Evolutionary conservation across 2,329 filamentous ascomycete species (phyloP).

Genomic region (Dothistroma septosporum): DNA sequence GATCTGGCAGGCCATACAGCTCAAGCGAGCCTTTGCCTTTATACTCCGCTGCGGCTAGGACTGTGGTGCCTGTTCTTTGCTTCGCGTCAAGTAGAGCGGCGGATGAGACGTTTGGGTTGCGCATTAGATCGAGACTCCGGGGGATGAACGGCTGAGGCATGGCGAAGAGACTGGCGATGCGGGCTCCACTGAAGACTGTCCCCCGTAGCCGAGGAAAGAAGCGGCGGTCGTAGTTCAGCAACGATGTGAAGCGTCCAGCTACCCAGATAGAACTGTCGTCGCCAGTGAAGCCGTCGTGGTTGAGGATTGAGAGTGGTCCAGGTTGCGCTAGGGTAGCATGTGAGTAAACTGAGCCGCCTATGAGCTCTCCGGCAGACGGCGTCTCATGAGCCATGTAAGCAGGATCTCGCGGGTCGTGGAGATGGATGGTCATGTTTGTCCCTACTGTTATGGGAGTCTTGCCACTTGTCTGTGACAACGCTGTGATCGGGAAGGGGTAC

Average conservation of each 20-base stretch:
- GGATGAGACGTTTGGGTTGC: slow-evolving; percentile 46
- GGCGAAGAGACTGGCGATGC: slow-evolving; percentile 68
- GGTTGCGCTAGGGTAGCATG: slow-evolving; percentile 75
- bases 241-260: slow-evolving; percentile 80
- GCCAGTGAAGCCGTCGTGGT: slow-evolving; percentile 59
- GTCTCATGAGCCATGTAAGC: slow-evolving; percentile 16
- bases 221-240: slow-evolving; percentile 83
- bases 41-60: slow-evolving; percentile 84
- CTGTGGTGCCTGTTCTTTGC: slow-evolving; percentile 54
- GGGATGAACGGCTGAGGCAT: slow-evolving; percentile 65
- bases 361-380: slow-evolving; percentile 24
- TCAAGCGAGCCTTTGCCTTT: slow-evolving; percentile 88
- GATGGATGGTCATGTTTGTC: slow-evolving; percentile 73
- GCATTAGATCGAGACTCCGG: slow-evolving; percentile 56
- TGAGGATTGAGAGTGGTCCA: slow-evolving; percentile 76
- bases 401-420: slow-evolving; percentile 69
- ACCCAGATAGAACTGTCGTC: slow-evolving; percentile 73
- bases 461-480: slow-evolving; percentile 66
- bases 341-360: slow-evolving; percentile 38
- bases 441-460: slow-evolving; percentile 75
- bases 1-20: slow-evolving; percentile 62
- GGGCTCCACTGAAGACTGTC: slow-evolving; percentile 78
- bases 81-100: slow-evolving; percentile 55
- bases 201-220: slow-evolving; percentile 74
- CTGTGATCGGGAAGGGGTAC: slow-evolving; percentile 79